Percentiles rank a stretch among this genome's conserved stretches.
Evolutionary conservation across 371 early-diverging fungal species (phyloP).

Genomic region (Mucor mucedo): DNA sequence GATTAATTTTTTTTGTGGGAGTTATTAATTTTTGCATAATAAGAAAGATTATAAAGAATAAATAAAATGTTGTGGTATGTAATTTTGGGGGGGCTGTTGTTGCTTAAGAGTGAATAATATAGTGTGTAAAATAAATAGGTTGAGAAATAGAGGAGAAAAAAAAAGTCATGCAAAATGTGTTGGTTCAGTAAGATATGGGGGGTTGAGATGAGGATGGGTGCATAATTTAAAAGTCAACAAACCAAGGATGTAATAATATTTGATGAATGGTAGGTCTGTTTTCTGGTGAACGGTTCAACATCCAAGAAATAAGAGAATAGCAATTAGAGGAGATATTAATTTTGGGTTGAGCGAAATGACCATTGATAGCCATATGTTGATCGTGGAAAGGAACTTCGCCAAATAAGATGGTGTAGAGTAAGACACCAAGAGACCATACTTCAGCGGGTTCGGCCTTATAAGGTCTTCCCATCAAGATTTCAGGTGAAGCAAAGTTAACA

Average conservation of each 20-base stretch:
- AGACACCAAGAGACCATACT: constrained; percentile 81
- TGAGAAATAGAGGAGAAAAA: neutral
- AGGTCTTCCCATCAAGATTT: constrained; percentile 71
- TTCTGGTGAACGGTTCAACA: constrained; percentile 65
- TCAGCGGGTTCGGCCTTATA: constrained; percentile 83
- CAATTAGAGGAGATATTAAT: constrained; percentile 55
- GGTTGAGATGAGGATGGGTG: neutral
- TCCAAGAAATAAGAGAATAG: constrained; percentile 63
- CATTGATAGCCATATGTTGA: constrained; percentile 53
- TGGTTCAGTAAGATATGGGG: neutral
- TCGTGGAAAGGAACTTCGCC: constrained; percentile 79
- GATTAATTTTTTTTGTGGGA: neutral
- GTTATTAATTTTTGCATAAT: constrained; percentile 2
- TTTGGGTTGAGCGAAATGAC: constrained; percentile 46
- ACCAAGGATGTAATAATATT: constrained; percentile 72
- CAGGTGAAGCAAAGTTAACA: constrained; percentile 74
- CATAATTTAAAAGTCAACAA: constrained; percentile 25
- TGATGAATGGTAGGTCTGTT: constrained; percentile 66
- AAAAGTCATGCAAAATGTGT: constrained; percentile 2
- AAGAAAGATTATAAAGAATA: neutral
- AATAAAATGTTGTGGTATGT: neutral
- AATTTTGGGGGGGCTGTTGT: neutral
- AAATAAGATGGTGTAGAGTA: constrained; percentile 75
- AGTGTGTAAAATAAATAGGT: neutral
- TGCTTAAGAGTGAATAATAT: neutral